Conservation (phyloP, 1,139 yeast genomes). For the Nakaseomyces delphensis region DNA sequence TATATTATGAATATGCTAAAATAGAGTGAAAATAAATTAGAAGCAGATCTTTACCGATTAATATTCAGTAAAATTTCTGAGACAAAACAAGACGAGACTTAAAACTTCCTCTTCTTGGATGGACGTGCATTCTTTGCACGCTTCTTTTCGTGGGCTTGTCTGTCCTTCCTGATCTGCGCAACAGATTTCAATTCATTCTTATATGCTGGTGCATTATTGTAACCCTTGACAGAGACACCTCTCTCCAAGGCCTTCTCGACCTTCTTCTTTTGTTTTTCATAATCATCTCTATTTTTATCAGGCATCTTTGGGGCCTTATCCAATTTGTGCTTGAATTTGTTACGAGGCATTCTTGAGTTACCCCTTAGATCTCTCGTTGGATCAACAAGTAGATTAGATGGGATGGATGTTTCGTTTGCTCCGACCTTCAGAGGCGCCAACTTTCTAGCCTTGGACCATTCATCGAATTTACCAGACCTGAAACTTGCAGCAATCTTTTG, state of each 20-base stretch:
- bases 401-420: constrained; percentile 38
- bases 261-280: constrained; percentile 71
- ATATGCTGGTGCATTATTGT: constrained; percentile 38
- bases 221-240: constrained; percentile 71
- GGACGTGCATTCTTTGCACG: constrained; percentile 87
- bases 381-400: constrained; percentile 24
- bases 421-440: constrained; percentile 48
- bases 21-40: not conserved
- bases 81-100: constrained; percentile 12
- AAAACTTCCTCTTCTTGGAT: constrained; percentile 35
- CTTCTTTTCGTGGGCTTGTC: constrained; percentile 61
- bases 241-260: constrained; percentile 71
- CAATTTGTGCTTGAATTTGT: constrained; percentile 64
- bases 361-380: constrained; percentile 22
- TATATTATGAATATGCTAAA: not conserved
- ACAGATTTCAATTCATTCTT: constrained; percentile 58
- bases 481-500: constrained; percentile 87
- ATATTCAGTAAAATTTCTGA: not conserved
- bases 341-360: constrained; percentile 27
- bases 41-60: too few species aligned
- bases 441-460: constrained; percentile 75
- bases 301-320: constrained; percentile 80
- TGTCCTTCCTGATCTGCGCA: constrained; percentile 70
- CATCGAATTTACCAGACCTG: constrained; percentile 83
- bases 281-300: constrained; percentile 84